Percentiles rank a stretch among this genome's conserved stretches.
phyloP scores from a whole-genome alignment of 352 stramenopile genomes.

The Pythium oligandrum region DNA sequence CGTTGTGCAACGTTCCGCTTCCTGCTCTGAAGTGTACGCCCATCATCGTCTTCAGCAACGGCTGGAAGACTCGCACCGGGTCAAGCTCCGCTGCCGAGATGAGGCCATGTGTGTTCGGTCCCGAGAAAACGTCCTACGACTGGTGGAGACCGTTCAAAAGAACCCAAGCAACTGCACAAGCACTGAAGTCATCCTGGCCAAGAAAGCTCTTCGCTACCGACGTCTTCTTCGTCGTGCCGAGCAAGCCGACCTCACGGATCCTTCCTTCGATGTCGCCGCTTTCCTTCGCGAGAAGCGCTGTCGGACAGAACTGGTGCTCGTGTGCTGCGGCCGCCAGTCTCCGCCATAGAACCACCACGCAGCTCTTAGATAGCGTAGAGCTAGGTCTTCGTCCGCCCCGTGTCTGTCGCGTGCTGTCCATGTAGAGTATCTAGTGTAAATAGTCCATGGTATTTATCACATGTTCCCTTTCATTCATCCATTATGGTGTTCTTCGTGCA shows the following conservation, averaged over 20 bases:
- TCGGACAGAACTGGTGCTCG: not conserved
- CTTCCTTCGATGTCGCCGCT: not conserved
- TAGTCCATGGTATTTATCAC: no score
- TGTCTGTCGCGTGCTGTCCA: no score
- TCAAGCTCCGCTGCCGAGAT: not conserved
- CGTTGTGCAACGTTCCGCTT: not conserved
- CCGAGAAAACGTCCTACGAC: not conserved
- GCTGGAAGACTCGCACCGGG: not conserved
- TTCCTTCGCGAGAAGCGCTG: slow-evolving; percentile 1
- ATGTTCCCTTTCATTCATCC: no score
- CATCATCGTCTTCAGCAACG: not conserved
- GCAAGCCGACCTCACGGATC: slow-evolving; percentile 8
- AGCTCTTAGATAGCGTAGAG: no score
- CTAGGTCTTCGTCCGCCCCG: no score
- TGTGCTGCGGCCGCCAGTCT: no score
- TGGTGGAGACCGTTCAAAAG: slow-evolving; percentile 3
- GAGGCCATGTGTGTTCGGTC: not conserved
- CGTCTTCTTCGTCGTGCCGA: slow-evolving; percentile 3
- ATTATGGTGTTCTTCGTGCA: no score
- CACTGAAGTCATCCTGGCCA: slow-evolving; percentile 7
- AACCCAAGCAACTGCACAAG: not conserved
- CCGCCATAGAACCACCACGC: no score
- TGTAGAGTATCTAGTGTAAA: no score
- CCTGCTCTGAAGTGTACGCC: not conserved
- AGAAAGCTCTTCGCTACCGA: slow-evolving; percentile 11